Base-by-base conservation (phyloP, 1,284 basidiomycete species). In the Agaricales sp. region DNA sequence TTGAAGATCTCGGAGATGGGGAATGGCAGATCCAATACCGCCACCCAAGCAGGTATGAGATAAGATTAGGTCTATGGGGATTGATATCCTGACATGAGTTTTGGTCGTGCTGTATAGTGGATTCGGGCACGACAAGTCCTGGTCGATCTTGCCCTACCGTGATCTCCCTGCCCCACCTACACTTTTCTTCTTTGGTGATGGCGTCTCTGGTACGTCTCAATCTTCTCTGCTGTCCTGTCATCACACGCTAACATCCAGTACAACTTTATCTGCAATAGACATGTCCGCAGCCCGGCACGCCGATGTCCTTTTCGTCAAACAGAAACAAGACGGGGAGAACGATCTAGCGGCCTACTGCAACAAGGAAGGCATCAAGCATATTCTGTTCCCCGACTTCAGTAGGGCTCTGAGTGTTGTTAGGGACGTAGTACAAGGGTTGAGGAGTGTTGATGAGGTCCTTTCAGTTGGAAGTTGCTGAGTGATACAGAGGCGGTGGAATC, bases 161-260 rank as follows among this genome's bases (percentile, higher is more conserved):
- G 67, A 73, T 24, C 74, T 94, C 38, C 61, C 74, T 2, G 63
- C 80, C 51, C 80, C 82, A 13, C 93, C 93, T 2, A 84, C 78
- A 1, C 70, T 94, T 14, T 93, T 96, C 68, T 96, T 95, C 77
- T 93, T 94, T 57, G 93, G 93, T 1, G 93, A 97, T 61, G 93
- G 93, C 43, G 93, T 95, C 49, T 91, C 87, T 52, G 88, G 88
- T 86, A 50, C 45, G 75, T n/a, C n/a, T n/a, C 63, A 16, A n/a
- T 2, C 46, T 21, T n/a, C 19, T 6, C 25, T 14, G 1, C 43
- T 41, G 20, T 21, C 23, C 22, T 46, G 26, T 55, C 30, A 57
- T 54, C 35, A 19, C 19, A 48, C 51, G 44, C 49, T 38, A 24
- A 21, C 45, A 30, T 23, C 43, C 16, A 16, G 14, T 23, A 26